Evolutionary conservation across 768 basidiomycete species (phyloP).

Genomic region (Boletus edulis): DNA sequence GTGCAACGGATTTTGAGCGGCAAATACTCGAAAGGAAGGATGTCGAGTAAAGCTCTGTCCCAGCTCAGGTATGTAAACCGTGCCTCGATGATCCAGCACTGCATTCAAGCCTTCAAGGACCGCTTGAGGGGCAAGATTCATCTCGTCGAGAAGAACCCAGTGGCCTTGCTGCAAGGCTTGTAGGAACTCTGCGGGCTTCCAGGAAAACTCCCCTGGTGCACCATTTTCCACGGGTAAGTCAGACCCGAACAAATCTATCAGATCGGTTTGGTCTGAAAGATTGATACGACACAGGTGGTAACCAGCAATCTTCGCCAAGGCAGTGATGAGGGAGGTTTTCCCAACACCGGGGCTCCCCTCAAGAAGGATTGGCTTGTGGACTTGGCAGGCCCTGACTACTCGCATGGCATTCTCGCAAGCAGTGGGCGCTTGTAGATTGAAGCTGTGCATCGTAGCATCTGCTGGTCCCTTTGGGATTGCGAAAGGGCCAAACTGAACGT

Average conservation of each 20-base stretch:
- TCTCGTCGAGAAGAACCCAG: constrained; percentile 98
- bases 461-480: constrained; percentile 58
- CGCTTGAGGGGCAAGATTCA: constrained; percentile 97
- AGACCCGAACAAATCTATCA: constrained; percentile 93
- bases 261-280: constrained; percentile 95
- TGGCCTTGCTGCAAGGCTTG: constrained; percentile 91
- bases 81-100: constrained; percentile 91
- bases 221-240: constrained; percentile 95
- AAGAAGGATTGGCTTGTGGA: constrained; percentile 86
- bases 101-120: constrained; percentile 97
- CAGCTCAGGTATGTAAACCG: constrained; percentile 93
- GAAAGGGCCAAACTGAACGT: constrained; percentile 72
- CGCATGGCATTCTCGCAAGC: constrained; percentile 86
- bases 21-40: constrained; percentile 94
- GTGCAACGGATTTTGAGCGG: constrained; percentile 93
- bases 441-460: constrained; percentile 39
- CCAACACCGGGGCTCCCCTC: constrained; percentile 99
- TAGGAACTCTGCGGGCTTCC: constrained; percentile 97
- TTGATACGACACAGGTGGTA: constrained; percentile 90
- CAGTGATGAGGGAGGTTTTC: constrained; percentile 90
- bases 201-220: constrained; percentile 86
- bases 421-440: constrained; percentile 88
- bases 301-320: constrained; percentile 78
- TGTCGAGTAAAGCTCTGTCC: constrained; percentile 85
- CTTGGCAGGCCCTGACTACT: constrained; percentile 84